Conservation (phyloP, 495 filamentous ascomycete genomes). For the Tuber indicum region DNA sequence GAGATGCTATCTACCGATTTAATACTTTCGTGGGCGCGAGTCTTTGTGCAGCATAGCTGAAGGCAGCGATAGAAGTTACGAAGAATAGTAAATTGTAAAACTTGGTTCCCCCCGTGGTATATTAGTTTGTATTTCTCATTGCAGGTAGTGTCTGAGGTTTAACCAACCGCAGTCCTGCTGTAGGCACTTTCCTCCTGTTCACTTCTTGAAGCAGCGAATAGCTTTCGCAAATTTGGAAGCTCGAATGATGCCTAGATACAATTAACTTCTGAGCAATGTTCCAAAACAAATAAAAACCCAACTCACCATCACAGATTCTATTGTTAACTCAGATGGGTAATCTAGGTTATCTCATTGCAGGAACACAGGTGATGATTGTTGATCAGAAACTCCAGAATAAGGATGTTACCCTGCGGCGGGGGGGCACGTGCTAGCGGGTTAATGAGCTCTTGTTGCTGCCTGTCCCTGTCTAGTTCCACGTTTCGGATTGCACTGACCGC, state of each 20-base stretch:
- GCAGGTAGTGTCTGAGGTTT: not conserved
- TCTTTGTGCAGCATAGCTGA: conserved; percentile 78
- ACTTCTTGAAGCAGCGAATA: conserved; percentile 91
- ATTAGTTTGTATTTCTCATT: conserved; percentile 16
- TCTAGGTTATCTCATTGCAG: not conserved
- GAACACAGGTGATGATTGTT: not conserved
- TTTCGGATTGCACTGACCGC: not conserved
- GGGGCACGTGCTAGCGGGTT: not conserved
- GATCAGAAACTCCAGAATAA: not conserved
- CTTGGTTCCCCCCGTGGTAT: conserved; percentile 46
- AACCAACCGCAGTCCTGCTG: conserved; percentile 79
- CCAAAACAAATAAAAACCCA: not conserved
- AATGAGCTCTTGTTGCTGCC: not conserved
- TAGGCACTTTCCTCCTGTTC: conserved; percentile 93
- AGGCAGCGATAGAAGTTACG: conserved; percentile 86
- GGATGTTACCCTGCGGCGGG: not conserved
- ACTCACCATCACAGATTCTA: conserved; percentile 1
- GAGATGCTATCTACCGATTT: not conserved
- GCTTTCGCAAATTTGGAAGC: conserved; percentile 87
- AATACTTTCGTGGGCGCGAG: conserved; percentile 24
- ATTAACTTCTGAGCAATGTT: not conserved
- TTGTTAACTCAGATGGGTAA: not conserved
- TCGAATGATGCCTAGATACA: conserved; percentile 38
- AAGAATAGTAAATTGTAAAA: conserved; percentile 97
- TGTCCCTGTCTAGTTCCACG: not conserved